Evolutionary conservation across 192 early-diverging fungal species (phyloP), one percentile per base, ranked within the genome.

Genomic region (Coemansia sp.): DNA sequence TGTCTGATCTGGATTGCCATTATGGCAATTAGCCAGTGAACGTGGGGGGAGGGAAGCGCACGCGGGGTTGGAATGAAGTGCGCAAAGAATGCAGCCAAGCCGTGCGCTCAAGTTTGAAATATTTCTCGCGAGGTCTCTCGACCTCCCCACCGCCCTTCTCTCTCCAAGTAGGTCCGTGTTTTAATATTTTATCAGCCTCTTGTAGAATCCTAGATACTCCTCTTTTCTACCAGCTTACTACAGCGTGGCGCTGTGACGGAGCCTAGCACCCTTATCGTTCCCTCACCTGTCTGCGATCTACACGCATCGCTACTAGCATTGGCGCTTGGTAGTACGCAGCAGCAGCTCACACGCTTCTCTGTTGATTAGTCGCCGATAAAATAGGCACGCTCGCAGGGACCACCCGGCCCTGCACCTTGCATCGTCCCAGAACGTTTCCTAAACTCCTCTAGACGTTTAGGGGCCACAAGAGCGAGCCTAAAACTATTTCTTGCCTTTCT

Each of bases 391-490:
- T 8, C 46, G n/a, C 46, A 25, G 9, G 46, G 24, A 24, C 11
- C 22, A 24, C 17, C 15, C 15, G 29, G 27, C 49, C 27, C 49
- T 53, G 49, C 49, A 53, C 11, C 49, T 53, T 31, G 25, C 49
- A 53, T 53, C 49, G 27, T 53, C 49, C 14, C 29, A 53, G 49
- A 53, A 53, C 49, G 49, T 53, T 53, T 53, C 49, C 49, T 25
- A 53, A 32, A 12, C 25, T 32, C 29, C 29, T 53, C 25, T 7
- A 53, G 14, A 17, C 27, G 6, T 27, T 31, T 6, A 53, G 29
- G 3, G 27, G 12, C 29, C 15, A 14, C 11, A 31, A 25, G 49
- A 27, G 49, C 49, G 12, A 31, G 27, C 29, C 49, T 5, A 20
- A 36, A 19, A 20, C n/a, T 39, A 20, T 59, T 47, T 27, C 46